Evolutionary conservation across 208 protist genomes (phyloP).

Genomic region (Balamuthia mandrillaris): DNA sequence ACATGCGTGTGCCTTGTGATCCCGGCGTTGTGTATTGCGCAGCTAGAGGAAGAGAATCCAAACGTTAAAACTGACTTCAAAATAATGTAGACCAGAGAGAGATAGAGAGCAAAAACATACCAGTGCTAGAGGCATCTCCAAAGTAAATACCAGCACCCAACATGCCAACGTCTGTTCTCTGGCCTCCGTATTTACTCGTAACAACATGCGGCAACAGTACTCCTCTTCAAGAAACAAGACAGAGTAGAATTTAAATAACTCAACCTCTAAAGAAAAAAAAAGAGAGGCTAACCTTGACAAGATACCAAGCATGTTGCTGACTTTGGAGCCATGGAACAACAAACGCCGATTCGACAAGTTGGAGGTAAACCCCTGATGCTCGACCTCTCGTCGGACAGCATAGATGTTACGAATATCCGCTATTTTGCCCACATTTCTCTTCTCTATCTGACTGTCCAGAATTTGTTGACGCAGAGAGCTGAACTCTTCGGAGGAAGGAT

Average conservation of each 20-base stretch:
- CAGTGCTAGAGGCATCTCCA: constrained; percentile 16
- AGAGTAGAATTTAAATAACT: constrained; percentile 13
- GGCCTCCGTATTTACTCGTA: neutral
- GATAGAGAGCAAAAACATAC: neutral
- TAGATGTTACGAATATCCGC: constrained; percentile 27
- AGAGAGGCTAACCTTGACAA: too few species aligned
- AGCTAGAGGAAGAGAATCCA: too few species aligned
- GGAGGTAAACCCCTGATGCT: neutral
- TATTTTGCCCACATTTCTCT: too few species aligned
- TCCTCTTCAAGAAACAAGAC: constrained; percentile 33
- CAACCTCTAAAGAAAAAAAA: too few species aligned
- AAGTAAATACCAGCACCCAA: constrained; percentile 54
- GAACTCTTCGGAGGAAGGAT: neutral
- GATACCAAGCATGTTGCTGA: constrained; percentile 44
- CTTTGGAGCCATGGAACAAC: neutral
- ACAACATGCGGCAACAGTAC: constrained; percentile 46
- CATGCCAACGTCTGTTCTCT: constrained; percentile 37
- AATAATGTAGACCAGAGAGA: neutral
- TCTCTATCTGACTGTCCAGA: neutral
- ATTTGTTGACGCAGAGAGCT: too few species aligned
- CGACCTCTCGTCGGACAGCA: neutral
- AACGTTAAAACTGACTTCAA: constrained; percentile 27
- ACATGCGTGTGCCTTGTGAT: neutral
- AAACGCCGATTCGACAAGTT: neutral
- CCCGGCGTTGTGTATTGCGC: neutral